A percentile compares a stretch with the other conserved stretches of the same genome.
Conservation (phyloP, 2,329 filamentous ascomycete genomes). For the Bipolaris victoriae region DNA sequence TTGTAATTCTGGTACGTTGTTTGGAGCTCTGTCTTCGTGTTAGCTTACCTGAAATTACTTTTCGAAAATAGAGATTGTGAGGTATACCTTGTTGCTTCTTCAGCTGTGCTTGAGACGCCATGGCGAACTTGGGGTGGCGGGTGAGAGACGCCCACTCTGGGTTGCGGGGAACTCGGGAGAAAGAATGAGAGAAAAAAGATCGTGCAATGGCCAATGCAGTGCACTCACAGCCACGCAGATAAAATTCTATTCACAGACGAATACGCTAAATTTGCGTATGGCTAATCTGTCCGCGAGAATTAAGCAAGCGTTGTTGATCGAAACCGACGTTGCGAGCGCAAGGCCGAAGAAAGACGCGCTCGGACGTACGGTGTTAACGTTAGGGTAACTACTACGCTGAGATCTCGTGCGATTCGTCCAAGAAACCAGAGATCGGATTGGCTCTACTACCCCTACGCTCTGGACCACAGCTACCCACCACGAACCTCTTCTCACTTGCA, state of each 20-base stretch:
- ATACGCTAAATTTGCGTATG: background rate
- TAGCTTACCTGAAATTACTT: conserved; percentile 6
- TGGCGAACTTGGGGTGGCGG: conserved; percentile 38
- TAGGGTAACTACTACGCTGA: conserved; percentile 25
- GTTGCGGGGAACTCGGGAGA: conserved; percentile 32
- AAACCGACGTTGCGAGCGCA: conserved; percentile 6
- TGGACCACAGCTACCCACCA: conserved; percentile 7
- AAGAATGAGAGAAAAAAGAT: conserved; percentile 15
- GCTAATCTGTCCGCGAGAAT: background rate
- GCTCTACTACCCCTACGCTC: conserved; percentile 7
- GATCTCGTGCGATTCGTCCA: conserved; percentile 30
- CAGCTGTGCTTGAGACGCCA: conserved; percentile 60
- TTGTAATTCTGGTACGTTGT: conserved; percentile 78
- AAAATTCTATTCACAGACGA: background rate
- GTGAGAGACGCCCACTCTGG: background rate
- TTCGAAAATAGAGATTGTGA: background rate
- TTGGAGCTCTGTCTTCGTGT: conserved; percentile 69
- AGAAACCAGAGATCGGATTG: conserved; percentile 1
- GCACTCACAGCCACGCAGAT: background rate
- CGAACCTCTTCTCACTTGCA: too few relatives aligned
- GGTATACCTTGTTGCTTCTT: conserved; percentile 75
- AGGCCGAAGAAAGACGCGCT: conserved; percentile 24
- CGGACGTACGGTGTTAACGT: conserved; percentile 17
- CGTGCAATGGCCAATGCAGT: background rate
- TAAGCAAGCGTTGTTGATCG: background rate